Conservation (phyloP, 805 yeast species). For the Maudiozyma bulderi region DNA sequence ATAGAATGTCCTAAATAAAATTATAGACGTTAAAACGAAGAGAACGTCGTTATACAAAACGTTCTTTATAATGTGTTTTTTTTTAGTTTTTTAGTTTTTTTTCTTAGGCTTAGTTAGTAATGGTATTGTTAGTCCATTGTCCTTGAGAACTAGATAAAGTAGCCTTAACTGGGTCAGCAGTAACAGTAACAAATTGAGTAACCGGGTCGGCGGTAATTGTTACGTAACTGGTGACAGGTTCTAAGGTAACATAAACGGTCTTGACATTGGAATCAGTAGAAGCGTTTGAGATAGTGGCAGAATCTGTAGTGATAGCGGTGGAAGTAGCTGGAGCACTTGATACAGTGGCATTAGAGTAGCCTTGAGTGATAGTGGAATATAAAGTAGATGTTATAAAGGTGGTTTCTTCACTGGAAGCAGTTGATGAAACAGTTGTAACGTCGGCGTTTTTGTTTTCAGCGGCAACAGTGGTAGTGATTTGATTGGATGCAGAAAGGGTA, state of each 20-base stretch:
- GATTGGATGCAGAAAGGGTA: constrained; percentile 2
- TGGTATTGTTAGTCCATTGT: constrained; percentile 1
- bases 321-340: constrained; percentile 4
- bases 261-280: neutral
- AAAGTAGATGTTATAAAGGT: constrained; percentile 8
- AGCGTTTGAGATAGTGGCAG: neutral
- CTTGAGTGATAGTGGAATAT: constrained; percentile 3
- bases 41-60: neutral
- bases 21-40: too few species aligned
- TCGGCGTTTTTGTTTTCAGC: neutral
- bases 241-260: constrained; percentile 10
- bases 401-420: neutral
- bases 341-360: constrained; percentile 1
- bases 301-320: neutral
- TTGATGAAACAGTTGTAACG: neutral
- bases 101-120: neutral
- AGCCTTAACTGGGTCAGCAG: constrained; percentile 2
- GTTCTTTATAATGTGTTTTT: neutral
- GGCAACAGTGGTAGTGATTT: constrained; percentile 1
- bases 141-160: neutral
- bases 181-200: constrained; percentile 14
- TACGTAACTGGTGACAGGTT: constrained; percentile 9
- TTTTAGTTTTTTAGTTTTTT: neutral
- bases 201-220: constrained; percentile 7
- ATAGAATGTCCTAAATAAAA: too few species aligned